Evolutionary conservation across 164 flowering plant species (phyloP).

Genomic region (Akebia trifoliata): DNA sequence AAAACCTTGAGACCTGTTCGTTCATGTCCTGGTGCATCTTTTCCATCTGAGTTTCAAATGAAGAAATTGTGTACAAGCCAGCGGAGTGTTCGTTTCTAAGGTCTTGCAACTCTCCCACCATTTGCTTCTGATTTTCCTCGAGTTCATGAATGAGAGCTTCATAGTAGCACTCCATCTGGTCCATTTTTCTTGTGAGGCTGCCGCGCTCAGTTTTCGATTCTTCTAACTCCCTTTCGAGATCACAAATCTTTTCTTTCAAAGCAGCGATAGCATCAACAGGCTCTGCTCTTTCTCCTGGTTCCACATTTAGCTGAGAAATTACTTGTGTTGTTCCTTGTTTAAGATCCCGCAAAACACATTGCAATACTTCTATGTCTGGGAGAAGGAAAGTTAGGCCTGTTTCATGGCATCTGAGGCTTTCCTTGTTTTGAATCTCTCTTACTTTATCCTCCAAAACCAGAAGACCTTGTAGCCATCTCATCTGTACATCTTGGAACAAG

Average conservation of each 20-base stretch:
- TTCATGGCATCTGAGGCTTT: slow-evolving; percentile 34
- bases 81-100: slow-evolving; percentile 78
- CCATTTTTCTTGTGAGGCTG: slow-evolving; percentile 65
- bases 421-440: slow-evolving; percentile 49
- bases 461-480: slow-evolving; percentile 50
- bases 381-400: slow-evolving; percentile 36
- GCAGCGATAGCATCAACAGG: slow-evolving; percentile 35
- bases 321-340: slow-evolving; percentile 29
- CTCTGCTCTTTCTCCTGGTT: slow-evolving; percentile 22
- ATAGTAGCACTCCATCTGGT: slow-evolving; percentile 94
- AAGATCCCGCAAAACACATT: slow-evolving; percentile 41
- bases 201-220: slow-evolving; percentile 72
- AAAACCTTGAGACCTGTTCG: slow-evolving; percentile 44
- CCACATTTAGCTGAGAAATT: slow-evolving; percentile 12
- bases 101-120: slow-evolving; percentile 77
- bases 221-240: slow-evolving; percentile 68
- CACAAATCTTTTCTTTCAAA: slow-evolving; percentile 47
- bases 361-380: slow-evolving; percentile 51
- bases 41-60: slow-evolving; percentile 70
- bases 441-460: slow-evolving; percentile 50
- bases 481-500: slow-evolving; percentile 24
- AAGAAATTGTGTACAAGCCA: slow-evolving; percentile 60
- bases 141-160: slow-evolving; percentile 89
- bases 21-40: slow-evolving; percentile 56
- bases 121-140: slow-evolving; percentile 89